Conservation (phyloP, 2,329 filamentous ascomycete genomes). For the Trichoderma polysporum region DNA sequence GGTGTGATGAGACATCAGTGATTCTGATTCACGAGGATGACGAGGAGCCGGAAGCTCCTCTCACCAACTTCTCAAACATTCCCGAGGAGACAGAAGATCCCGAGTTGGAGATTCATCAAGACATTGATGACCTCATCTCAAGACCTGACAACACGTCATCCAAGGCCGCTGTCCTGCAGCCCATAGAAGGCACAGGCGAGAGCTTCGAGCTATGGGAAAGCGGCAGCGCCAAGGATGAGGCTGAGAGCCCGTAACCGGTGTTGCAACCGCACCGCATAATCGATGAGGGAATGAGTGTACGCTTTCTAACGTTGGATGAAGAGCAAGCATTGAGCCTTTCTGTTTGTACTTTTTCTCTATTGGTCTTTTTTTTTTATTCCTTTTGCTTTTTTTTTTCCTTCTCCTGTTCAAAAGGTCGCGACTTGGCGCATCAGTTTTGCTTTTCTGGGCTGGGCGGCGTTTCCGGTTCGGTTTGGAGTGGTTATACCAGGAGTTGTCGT, state of each 20-base stretch:
- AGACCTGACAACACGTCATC: conserved; percentile 39
- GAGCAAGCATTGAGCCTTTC: conserved; percentile 14
- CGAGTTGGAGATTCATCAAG: conserved; percentile 24
- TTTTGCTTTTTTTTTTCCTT: not conserved
- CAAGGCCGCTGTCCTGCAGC: conserved; percentile 50
- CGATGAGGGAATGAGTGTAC: conserved; percentile 19
- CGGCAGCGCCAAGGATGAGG: conserved; percentile 61
- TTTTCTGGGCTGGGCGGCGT: conserved; percentile 11
- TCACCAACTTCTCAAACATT: not conserved
- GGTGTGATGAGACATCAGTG: conserved; percentile 61
- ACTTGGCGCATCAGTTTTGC: conserved; percentile 12
- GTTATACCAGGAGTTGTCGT: conserved; percentile 19
- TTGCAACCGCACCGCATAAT: conserved; percentile 20
- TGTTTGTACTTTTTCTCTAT: not conserved
- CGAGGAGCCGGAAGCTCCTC: conserved; percentile 37
- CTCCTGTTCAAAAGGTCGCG: not conserved
- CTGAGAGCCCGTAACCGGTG: conserved; percentile 24
- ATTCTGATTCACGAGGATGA: conserved; percentile 62
- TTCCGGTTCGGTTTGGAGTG: conserved; percentile 1
- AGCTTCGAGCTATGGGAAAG: conserved; percentile 71
- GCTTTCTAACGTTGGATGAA: conserved; percentile 18
- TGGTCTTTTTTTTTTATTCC: not conserved
- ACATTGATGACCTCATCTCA: conserved; percentile 40
- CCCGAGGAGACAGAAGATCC: conserved; percentile 25
- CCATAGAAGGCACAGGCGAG: conserved; percentile 59